Conservation (phyloP, 2,329 filamentous ascomycete species). For the Lecanicillium sp. region DNA sequence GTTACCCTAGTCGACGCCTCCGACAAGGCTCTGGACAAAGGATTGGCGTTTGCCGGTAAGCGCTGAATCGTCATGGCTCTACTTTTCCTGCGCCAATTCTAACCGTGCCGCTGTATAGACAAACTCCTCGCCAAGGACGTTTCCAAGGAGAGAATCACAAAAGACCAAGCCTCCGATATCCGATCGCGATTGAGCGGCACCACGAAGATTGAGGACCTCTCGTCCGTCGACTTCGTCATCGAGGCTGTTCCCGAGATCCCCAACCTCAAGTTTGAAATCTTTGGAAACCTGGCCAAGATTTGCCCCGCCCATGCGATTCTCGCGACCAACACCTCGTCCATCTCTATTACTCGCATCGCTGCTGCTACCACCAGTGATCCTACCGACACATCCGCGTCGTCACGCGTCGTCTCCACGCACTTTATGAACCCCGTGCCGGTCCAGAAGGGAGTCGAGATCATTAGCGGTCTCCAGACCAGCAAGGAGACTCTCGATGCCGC, state of each 20-base stretch:
- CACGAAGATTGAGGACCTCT: slow-evolving; percentile 69
- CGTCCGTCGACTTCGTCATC: slow-evolving; percentile 90
- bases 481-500: slow-evolving; percentile 73
- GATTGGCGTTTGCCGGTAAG: slow-evolving; percentile 77
- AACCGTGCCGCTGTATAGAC: slow-evolving; percentile 44
- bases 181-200: slow-evolving; percentile 62
- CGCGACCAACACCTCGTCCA: slow-evolving; percentile 97
- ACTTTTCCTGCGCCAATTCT: background rate
- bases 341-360: slow-evolving; percentile 93
- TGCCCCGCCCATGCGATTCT: slow-evolving; percentile 81
- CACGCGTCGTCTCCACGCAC: slow-evolving; percentile 88
- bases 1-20: slow-evolving; percentile 82
- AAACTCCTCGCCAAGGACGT: slow-evolving; percentile 93
- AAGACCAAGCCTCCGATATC: slow-evolving; percentile 68
- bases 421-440: slow-evolving; percentile 99
- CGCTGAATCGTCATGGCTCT: slow-evolving; percentile 4
- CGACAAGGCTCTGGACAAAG: slow-evolving; percentile 79
- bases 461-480: slow-evolving; percentile 87
- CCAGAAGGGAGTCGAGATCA: slow-evolving; percentile 97
- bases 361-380: slow-evolving; percentile 74
- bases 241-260: slow-evolving; percentile 94
- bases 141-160: slow-evolving; percentile 74
- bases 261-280: slow-evolving; percentile 80
- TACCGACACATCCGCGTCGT: slow-evolving; percentile 71
- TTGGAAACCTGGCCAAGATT: slow-evolving; percentile 71